Evolutionary conservation across 164 flowering plant species (phyloP).

Genomic region (Umbilicus rupestris): DNA sequence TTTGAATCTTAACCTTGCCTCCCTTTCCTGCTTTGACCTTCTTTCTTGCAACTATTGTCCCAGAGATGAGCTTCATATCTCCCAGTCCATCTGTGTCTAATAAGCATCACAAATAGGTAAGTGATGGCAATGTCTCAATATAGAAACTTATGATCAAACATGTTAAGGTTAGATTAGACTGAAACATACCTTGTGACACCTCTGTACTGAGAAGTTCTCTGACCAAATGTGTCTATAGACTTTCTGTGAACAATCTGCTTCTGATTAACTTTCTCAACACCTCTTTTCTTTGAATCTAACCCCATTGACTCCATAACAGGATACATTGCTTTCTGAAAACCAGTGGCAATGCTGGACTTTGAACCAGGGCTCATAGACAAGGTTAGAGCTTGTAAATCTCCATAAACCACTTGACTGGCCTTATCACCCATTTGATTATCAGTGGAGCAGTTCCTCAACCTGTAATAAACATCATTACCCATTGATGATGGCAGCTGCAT

Average conservation of each 20-base stretch:
- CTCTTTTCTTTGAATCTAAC: constrained; percentile 50
- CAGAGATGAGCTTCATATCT: constrained; percentile 72
- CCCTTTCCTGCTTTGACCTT: constrained; percentile 64
- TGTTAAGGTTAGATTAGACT: background rate
- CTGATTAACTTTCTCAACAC: constrained; percentile 28
- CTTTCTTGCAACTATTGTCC: constrained; percentile 75
- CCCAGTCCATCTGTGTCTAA: constrained; percentile 71
- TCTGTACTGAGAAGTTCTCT: constrained; percentile 70
- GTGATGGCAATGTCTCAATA: background rate
- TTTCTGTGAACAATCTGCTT: constrained; percentile 59
- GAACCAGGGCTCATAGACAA: constrained; percentile 73
- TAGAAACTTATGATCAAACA: background rate
- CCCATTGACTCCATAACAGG: constrained; percentile 20
- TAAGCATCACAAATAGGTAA: background rate
- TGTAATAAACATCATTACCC: constrained; percentile 16
- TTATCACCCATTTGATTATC: constrained; percentile 19
- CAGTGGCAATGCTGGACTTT: constrained; percentile 48
- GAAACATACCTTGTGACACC: constrained; percentile 61
- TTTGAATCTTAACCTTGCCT: constrained; percentile 40
- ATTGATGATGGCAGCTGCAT: constrained; percentile 27
- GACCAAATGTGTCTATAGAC: constrained; percentile 71
- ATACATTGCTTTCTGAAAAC: constrained; percentile 30
- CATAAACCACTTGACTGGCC: constrained; percentile 28
- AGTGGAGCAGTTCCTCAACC: constrained; percentile 21
- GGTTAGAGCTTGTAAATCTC: constrained; percentile 46